Evolutionary conservation across 768 basidiomycete genomes (phyloP), one percentile per base, ranked within the genome.

Genomic region (Amanita jacksonii): DNA sequence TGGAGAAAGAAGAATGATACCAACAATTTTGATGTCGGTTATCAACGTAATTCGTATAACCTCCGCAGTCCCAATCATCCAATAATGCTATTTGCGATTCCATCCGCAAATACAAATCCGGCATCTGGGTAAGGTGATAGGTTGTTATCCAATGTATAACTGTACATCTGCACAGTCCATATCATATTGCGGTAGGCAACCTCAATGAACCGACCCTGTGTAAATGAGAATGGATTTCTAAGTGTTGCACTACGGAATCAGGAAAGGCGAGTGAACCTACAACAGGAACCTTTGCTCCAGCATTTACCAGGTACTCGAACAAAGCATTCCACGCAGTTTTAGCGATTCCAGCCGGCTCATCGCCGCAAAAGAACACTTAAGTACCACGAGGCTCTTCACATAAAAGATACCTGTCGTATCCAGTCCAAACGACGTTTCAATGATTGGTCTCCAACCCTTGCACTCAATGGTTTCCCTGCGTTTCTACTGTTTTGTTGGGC

Each of bases 81-180:
- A 6, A 54, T 48, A 9, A 65, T 52, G 10, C 51, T 51, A 16
- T 54, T 50, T 8, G 57, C 58, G 27, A 62, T 52, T 51, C 57
- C 60, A 47, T 70, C 61, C 5, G 68, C 45, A 43, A 70, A 69
- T 4, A 54, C 43, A 37, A 65, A 54, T 0, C 68, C 70, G 4
- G 52, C 52, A 0, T 53, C 34, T 0, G 68, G 67, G 39, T 56
- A 66, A 2, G 63, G 62, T 3, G 62, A 57, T 3, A 27, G 28
- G 5, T 19, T 16, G n/a, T n/a, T 6, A 23, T 47, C 53, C 4
- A 40, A 18, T 4, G 59, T 55, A 5, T 60, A 64, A 1, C 61
- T 59, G 45, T 67, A 67, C 16, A 69, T 54, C 41, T 69, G 66
- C 32, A 65, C 56, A 13, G 55, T 58, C 32, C 65, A 62, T 3